Evolutionary conservation across 257 asterid genomes (phyloP).

Genomic region (Nicotiana undulata): DNA sequence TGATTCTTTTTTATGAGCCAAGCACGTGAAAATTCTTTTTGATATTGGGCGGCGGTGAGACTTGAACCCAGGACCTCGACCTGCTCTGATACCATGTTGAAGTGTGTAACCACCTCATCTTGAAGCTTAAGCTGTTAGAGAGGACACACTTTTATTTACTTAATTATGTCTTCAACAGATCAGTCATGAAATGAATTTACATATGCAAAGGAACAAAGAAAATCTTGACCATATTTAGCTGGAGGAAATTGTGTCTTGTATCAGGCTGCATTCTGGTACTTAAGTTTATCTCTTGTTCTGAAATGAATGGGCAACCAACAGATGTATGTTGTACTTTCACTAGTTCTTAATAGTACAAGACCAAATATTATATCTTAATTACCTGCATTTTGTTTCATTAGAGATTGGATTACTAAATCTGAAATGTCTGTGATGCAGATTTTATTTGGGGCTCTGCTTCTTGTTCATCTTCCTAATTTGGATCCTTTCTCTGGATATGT

Average conservation of each 20-base stretch:
- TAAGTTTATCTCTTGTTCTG: neutral
- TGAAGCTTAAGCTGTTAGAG: too few relatives aligned
- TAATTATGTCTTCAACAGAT: too few relatives aligned
- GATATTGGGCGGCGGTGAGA: too few relatives aligned
- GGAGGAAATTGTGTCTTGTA: neutral
- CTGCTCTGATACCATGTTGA: too few relatives aligned
- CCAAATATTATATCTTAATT: neutral
- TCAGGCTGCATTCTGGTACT: neutral
- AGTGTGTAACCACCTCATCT: too few relatives aligned
- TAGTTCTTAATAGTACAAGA: neutral
- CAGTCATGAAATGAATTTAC: neutral
- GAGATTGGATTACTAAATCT: neutral
- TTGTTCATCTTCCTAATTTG: slow-evolving; percentile 55
- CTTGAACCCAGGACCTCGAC: too few relatives aligned
- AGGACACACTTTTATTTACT: too few relatives aligned
- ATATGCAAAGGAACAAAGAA: neutral
- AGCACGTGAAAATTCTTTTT: too few relatives aligned
- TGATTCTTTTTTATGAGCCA: too few relatives aligned
- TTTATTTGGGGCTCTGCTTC: slow-evolving; percentile 54
- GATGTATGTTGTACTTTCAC: neutral
- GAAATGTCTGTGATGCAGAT: slow-evolving; percentile 33
- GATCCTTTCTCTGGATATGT: slow-evolving; percentile 61
- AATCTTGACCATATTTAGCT: neutral
- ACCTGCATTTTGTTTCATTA: neutral
- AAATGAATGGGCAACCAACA: neutral